Evolutionary conservation across 2,329 filamentous ascomycete genomes (phyloP), one percentile per base, ranked within the genome.

Genomic region (Aspergillus spinulosporus): DNA sequence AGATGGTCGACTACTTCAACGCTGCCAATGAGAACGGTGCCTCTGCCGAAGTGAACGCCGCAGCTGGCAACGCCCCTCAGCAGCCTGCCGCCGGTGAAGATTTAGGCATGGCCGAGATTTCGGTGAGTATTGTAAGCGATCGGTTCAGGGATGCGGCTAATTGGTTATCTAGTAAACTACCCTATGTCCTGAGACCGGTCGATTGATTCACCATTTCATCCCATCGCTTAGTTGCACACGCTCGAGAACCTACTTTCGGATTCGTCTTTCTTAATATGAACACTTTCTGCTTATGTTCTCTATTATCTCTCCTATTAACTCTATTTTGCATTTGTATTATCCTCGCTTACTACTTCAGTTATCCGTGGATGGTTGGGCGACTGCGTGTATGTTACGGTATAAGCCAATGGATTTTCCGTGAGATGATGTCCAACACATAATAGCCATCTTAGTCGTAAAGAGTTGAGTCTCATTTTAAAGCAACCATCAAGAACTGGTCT

Each of bases 1-100:
- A 99, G 75, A 99, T 99, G 94, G 87, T 86, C 15, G 94, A 97
- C 75, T 99, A 99, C 79, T 97, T 95, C 21, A 52, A 46, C 40
- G 45, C 54, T 72, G 72, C 73, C 31, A 77, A 79, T 63, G 74
- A 71, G 51, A 69, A 68, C 32, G 62, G 65, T 28, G 67, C 67
- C 36, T 72, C 76, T 11, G 75, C 21, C 21, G 21, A 75, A 52
- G 70, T 67, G 40, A 75, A 72, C 58, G 77, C 78, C 55, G 71
- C 76, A 3, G 72, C 74, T 43, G 79, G 76, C 59, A 78, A 76
- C 44, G 76, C 78, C 59, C 76, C 77, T 40, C 73, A 76, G 50
- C 73, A 74, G 42, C 74, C 81, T 57, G 76, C 78, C 60, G 78
- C 76, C 58, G 79, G 74, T 21, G 77, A 77, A 59, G 82, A 81